Base-by-base conservation (phyloP, 768 basidiomycete species). In the Lanmaoa rubissima region DNA sequence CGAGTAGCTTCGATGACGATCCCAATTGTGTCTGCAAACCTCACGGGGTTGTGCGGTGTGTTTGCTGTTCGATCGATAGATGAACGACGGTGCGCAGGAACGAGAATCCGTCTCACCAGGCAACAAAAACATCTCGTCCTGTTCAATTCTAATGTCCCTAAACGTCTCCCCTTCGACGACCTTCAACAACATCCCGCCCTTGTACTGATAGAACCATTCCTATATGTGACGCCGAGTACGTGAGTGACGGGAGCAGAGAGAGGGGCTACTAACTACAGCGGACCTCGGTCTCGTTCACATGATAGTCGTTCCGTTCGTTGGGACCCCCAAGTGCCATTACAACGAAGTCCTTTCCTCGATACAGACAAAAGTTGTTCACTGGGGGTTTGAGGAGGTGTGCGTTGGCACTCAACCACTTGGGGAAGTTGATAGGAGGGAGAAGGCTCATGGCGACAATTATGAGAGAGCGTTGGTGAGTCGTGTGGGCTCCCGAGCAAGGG, bases 171-270 rank as follows among this genome's bases (percentile, higher is more conserved):
- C 90, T 48, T 93, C 91, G 16, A 97, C 87, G 1, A 92, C 87
- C 57, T 90, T 86, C 21, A 99, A 78, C 2, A 92, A 76, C 94
- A 98, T 98, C 2, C 81, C 84, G 3, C 96, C 96, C 71, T 94
- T 94, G 77, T 95, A 80, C 69, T 99, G 96, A 73, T 94, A 98
- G 73, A 98, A 98, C 95, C 94, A 98, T 74, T 98, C 96, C 89
- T 93, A 16, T 12, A 42, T 40, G 43, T 35, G 6, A 26, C 3
- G n/a, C 17, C 40, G 28, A 2, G 16, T 35, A 16, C 7, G 5
- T 63, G 49, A 59, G 32, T 14, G 5, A 31, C 4, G 6, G 39
- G 19, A 3, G 12, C 4, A 36, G 26, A 34, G 34, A 34, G 31
- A 60, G n/a, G 45, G 17, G 16, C n/a, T 9, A 13, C 26, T 31